Base-by-base conservation (phyloP, 1,139 yeast genomes). In the Blastobotrys persicus region DNA sequence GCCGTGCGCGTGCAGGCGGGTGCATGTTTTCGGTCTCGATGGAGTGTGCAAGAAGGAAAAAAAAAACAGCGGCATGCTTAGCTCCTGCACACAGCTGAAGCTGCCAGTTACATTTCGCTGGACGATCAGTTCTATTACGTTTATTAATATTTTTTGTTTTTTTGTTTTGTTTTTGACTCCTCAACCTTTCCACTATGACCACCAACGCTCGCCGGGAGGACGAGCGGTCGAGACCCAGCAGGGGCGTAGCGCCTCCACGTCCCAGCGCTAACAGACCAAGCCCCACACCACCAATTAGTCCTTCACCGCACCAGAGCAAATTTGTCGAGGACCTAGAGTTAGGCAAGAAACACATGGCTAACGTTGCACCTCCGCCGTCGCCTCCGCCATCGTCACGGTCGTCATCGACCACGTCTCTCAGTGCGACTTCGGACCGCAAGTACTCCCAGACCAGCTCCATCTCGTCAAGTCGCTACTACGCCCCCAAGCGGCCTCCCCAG, bases 301-400 rank as follows among this genome's bases (percentile, higher is more conserved):
- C 28, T 23, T 23, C 28, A 5, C 28, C 5, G 28, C 28, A 23
- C 9, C 28, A 23, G 9, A 9, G 28, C 28, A 23, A 23, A 9
- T 23, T 23, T 9, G 9, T 23, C 28, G 28, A 23, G 28, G 28
- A 23, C 28, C 28, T 23, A 5, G 28, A n/a, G n/a, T n/a, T n/a
- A n/a, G n/a, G n/a, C n/a, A n/a, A n/a, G n/a, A n/a, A n/a, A n/a
- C n/a, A n/a, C n/a, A n/a, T n/a, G n/a, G n/a, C n/a, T n/a, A n/a
- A n/a, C n/a, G n/a, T n/a, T 23, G 28, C 28, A 6, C 28, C 28
- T 7, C 41, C 41, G 4, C 41, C 41, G n/a, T 37, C 41, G 14
- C 41, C 41, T 6, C 41, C 41, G 3, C 41, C 41, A 12, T 37
- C 41, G 3, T 37, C 41, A 19, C 41, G 41, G n/a, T 37, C 41